phyloP scores from a whole-genome alignment of 805 yeast species.

The Sungouiella thailandica region DNA sequence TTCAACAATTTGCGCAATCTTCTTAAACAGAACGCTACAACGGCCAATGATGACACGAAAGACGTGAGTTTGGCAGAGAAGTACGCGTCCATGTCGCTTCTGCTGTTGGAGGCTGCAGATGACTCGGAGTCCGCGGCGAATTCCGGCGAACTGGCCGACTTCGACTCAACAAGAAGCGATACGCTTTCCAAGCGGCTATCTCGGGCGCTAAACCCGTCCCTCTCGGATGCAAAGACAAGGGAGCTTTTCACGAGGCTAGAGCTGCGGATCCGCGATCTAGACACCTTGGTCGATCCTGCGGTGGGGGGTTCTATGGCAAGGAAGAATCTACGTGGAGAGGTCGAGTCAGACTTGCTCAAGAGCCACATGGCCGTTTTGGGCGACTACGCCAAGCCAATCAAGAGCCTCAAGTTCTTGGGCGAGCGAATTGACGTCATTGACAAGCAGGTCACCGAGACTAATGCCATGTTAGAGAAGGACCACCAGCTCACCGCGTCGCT shows the following conservation, averaged over 20 bases:
- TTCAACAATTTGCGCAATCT: constrained; percentile 29
- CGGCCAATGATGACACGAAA: constrained; percentile 4
- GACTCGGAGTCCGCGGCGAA: constrained; percentile 2
- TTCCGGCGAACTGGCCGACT: background rate
- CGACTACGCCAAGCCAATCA: constrained; percentile 29
- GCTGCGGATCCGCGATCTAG: constrained; percentile 24
- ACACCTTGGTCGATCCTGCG: constrained; percentile 41
- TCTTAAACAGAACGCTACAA: constrained; percentile 13
- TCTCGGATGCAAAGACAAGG: constrained; percentile 29
- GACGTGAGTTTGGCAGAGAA: constrained; percentile 32
- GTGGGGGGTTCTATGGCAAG: constrained; percentile 57
- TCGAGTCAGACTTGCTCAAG: constrained; percentile 56
- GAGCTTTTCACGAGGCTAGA: constrained; percentile 30
- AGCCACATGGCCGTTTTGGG: constrained; percentile 39
- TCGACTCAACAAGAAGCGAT: constrained; percentile 4
- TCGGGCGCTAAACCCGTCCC: constrained; percentile 43
- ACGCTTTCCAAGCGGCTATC: constrained; percentile 41
- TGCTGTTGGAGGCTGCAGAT: constrained; percentile 18
- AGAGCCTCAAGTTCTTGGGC: constrained; percentile 17
- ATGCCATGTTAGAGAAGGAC: constrained; percentile 34
- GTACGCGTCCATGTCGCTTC: constrained; percentile 46
- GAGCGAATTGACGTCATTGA: constrained; percentile 9
- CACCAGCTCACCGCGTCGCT: constrained; percentile 18
- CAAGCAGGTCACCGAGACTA: constrained; percentile 24
- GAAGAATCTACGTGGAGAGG: constrained; percentile 51